Evolutionary conservation across 805 yeast species (phyloP), one percentile per base, ranked within the genome.

Genomic region (Barnettozyma salicaria): DNA sequence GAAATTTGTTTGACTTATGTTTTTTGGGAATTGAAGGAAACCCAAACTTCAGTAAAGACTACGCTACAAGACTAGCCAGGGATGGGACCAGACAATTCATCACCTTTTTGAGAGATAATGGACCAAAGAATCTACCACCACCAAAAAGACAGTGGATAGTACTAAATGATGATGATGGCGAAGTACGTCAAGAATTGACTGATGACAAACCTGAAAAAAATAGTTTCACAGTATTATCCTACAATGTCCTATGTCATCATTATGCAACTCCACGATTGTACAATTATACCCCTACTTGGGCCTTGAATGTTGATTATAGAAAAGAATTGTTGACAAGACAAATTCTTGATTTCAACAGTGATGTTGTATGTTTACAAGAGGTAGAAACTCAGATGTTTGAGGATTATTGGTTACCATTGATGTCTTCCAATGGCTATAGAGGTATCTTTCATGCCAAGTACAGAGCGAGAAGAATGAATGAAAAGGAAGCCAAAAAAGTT

Each of bases 261-360:
- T 90, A 90, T 64, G 97, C 97, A 3, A 87, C 96, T 4, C 74
- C 92, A 16, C 82, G 78, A 57, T 72, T 90, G 81, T 92, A 86
- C 61, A 90, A 84, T 52, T 90, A 85, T 57, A 88, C 97, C 1
- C 97, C 97, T 17, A 77, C 95, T 2, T 92, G 98, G 97, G 99
- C 97, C 3, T 71, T 92, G 44, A 76, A 78, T 36, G 90, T 97
- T 97, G 83, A 83, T 10, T 88, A 80, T 61, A 81, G 99, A 61
- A 76, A 82, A 53, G 80, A 83, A 43, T 67, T 76, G 27, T 69
- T 92, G 45, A 76, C 78, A 39, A 76, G 81, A 44, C 95, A 92
- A 58, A 70, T 92, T 12, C 52, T 78, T 30, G 66, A 69, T 10
- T 72, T 67, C 46, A 70, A 74, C 39, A 72, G 89, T 19, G 97